These are phyloP conservation scores for Carex scoparia DNA, from an alignment of 176 grass and related monocot genomes.

Conservation along the genomic window DNA sequence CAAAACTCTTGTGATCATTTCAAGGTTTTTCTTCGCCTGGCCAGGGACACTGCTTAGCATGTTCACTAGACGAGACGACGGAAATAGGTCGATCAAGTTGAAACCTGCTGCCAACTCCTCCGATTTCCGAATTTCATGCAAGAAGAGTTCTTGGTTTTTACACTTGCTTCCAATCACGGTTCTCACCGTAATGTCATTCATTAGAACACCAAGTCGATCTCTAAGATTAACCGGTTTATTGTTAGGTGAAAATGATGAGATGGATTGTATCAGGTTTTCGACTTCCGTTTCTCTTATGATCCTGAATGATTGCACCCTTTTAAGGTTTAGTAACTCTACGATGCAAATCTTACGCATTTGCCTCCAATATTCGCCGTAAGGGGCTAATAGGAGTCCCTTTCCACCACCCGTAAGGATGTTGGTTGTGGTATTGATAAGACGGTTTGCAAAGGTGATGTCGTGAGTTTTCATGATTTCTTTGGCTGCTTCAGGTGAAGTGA, in stretches of 20 bases:
- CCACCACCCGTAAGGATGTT: conserved; percentile 17
- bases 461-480: conserved; percentile 57
- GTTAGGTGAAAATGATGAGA: conserved; percentile 11
- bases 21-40: background rate
- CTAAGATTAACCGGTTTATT: background rate
- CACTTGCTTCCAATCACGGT: conserved; percentile 15
- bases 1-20: background rate
- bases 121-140: background rate
- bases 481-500: conserved; percentile 43
- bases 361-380: conserved; percentile 48
- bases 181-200: conserved; percentile 10
- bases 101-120: conserved; percentile 32
- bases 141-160: conserved; percentile 8
- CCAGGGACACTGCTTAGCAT: conserved; percentile 18
- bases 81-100: conserved; percentile 58
- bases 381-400: conserved; percentile 35
- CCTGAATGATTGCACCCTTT: conserved; percentile 25
- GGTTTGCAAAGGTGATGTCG: conserved; percentile 43
- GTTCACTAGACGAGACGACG: conserved; percentile 30
- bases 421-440: conserved; percentile 23
- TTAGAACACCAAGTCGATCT: background rate
- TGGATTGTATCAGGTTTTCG: conserved; percentile 3
- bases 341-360: conserved; percentile 43
- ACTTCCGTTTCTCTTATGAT: conserved; percentile 34
- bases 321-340: conserved; percentile 35